Evolutionary conservation across 176 grass and related monocot species (phyloP), one percentile per base, ranked within the genome.

Genomic region (Elaeis guineensis): DNA sequence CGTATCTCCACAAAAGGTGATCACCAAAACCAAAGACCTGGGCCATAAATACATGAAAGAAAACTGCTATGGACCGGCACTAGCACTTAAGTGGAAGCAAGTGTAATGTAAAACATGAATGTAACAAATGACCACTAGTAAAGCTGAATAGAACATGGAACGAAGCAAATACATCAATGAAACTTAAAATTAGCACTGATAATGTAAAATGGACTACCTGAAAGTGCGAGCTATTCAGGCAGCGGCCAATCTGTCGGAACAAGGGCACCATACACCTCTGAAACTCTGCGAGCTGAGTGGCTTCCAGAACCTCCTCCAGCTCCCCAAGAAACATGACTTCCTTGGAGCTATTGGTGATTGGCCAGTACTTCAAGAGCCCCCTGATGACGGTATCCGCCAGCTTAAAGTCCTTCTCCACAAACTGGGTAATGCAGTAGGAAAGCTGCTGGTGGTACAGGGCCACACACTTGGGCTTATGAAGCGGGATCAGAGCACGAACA

Each of bases 351-450:
- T 86, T 86, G 19, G 83, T 66, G 50, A 81, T 17, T 14, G 83
- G 83, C 83, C 83, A 86, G 59, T 78, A 86, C 71, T 74, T 86
- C 50, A 86, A 28, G 9, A 86, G 59, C 49, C 83, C 69, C 65
- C 77, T 77, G 44, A 86, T 74, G 58, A 86, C 61, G 16, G 78
- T 70, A 53, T 77, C 65, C 1, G 74, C 69, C 61, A 86, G 77
- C 59, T 81, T 86, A 61, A n/a, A 77, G 57, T 86, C 83, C 58
- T 86, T 86, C 58, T 86, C 78, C 24, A 86, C 78, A 70, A 86
- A 86, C 65, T 70, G 78, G 17, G 59, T 61, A 28, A 81, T 74
- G 74, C 78, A 74, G 55, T 73, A 77, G 17, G 74, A 77, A 49
- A 86, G 55, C 55, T 86, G 78, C 3, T 14, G 60, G 21, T 86